Evolutionary conservation across 2,329 filamentous ascomycete species (phyloP), one percentile per base, ranked within the genome.

Genomic region (Fusarium sp.): DNA sequence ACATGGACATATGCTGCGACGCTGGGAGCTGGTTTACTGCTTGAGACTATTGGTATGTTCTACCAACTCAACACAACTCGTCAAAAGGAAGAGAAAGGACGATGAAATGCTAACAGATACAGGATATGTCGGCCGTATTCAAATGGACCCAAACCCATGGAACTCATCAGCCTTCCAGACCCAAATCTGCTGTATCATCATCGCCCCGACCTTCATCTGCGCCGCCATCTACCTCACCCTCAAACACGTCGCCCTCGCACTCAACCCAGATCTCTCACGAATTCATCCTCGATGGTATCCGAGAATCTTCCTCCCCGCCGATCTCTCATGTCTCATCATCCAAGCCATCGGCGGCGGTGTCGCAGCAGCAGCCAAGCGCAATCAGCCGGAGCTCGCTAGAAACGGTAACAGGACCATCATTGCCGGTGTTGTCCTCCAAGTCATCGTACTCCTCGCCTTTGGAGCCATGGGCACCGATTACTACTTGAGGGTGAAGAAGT

Each of bases 181-280:
- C 49, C 88, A 90, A 69, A 89, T 91, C 78, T 85, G 85, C 80
- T 83, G 84, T 79, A 88, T 90, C 80, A 87, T 89, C 79, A 83
- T 89, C 55, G 86, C 83, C n/a, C 87, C 87, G 5, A 88, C 89
- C 35, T 84, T 91, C 65, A 83, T 91, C 79, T 89, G 88, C 80
- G 88, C 89, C 71, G 86, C 84, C 76, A 87, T 91, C 79, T 92
- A 91, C 81, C 85, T 92, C 31, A 90, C 87, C 7, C 86, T 91
- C 65, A 89, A 90, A 79, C 89, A 90, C 82, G 79, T 88, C 71
- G 84, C 86, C 64, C 80, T 87, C 38, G 79, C 83, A 50, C 81
- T 89, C 68, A 83, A 82, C 79, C 84, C 87, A 13, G 46, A 72
- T 41, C 81, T 88, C 58, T 89, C 87, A n/a, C 85, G 86, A 70